Percentiles rank a stretch among this genome's conserved stretches.
Evolutionary conservation across 179 eudicot genomes (phyloP).

Genomic region (Camellia oleifera): DNA sequence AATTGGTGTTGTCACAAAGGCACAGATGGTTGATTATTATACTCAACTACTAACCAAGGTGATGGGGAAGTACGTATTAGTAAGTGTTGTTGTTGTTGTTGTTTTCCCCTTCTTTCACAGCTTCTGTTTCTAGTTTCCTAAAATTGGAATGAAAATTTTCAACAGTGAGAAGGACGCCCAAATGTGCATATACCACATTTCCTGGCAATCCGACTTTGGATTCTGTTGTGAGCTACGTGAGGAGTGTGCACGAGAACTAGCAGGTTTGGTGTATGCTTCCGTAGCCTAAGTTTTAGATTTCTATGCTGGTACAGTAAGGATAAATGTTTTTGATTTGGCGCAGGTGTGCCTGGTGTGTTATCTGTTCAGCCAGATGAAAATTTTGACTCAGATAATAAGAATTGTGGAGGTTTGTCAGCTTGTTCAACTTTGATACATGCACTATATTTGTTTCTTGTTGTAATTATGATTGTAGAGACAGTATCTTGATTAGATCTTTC

Average conservation of each 20-base stretch:
- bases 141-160: background rate
- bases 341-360: slow-evolving; percentile 78
- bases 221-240: slow-evolving; percentile 84
- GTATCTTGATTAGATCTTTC: background rate
- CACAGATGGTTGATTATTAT: slow-evolving; percentile 61
- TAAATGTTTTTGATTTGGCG: slow-evolving; percentile 17
- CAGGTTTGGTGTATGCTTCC: slow-evolving; percentile 37
- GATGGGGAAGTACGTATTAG: slow-evolving; percentile 71
- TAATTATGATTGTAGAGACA: background rate
- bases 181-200: slow-evolving; percentile 78
- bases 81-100: background rate
- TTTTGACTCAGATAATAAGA: slow-evolving; percentile 53
- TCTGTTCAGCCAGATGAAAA: slow-evolving; percentile 61
- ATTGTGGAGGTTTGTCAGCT: slow-evolving; percentile 63
- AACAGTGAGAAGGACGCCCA: slow-evolving; percentile 82
- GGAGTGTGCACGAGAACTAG: slow-evolving; percentile 56
- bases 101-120: background rate
- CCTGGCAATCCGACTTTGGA: slow-evolving; percentile 64
- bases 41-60: slow-evolving; percentile 53
- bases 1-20: slow-evolving; percentile 48
- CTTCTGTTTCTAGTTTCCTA: background rate
- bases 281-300: background rate
- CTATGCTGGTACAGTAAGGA: slow-evolving; percentile 8
- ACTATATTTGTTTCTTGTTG: background rate
- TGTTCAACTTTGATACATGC: background rate